Conservation (phyloP, 495 filamentous ascomycete genomes). For the Penicillium samsonianum region DNA sequence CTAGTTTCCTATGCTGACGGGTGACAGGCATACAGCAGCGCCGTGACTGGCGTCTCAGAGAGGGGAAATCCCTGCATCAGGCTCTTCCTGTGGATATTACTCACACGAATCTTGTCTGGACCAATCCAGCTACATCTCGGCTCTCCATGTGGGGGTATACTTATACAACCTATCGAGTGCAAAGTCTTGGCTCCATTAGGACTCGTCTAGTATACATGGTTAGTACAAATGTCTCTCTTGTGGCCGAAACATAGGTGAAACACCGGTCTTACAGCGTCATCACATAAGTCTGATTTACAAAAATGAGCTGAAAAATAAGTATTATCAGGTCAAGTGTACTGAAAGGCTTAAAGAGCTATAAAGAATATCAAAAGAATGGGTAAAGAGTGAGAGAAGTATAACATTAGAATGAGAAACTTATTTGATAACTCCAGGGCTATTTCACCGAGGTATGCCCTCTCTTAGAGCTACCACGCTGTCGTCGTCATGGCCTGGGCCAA, state of each 20-base stretch:
- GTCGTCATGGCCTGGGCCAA: not conserved
- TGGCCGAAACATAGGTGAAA: not conserved
- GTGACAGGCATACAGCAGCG: conserved; percentile 13
- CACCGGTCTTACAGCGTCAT: not conserved
- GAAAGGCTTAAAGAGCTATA: not conserved
- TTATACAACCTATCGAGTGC: not conserved
- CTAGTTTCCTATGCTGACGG: conserved; percentile 24
- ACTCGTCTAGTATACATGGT: not conserved
- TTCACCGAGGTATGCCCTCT: not conserved
- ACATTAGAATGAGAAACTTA: not conserved
- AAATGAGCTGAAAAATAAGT: not conserved
- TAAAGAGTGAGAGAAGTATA: not conserved
- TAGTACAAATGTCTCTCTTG: conserved; percentile 2
- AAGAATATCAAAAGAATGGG: not conserved
- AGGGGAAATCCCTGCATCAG: conserved; percentile 9
- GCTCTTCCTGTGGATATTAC: not conserved
- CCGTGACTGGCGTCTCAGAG: conserved; percentile 9
- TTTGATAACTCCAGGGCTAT: not conserved
- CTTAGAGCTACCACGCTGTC: not conserved
- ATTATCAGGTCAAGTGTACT: not conserved
- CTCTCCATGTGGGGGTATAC: conserved; percentile 1
- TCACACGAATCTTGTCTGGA: not conserved
- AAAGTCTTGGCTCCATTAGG: conserved; percentile 4
- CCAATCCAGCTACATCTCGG: conserved; percentile 1
- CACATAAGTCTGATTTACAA: not conserved